phyloP scores from a whole-genome alignment of 2,329 filamentous ascomycete genomes.

The Hypoxylon sp. region DNA sequence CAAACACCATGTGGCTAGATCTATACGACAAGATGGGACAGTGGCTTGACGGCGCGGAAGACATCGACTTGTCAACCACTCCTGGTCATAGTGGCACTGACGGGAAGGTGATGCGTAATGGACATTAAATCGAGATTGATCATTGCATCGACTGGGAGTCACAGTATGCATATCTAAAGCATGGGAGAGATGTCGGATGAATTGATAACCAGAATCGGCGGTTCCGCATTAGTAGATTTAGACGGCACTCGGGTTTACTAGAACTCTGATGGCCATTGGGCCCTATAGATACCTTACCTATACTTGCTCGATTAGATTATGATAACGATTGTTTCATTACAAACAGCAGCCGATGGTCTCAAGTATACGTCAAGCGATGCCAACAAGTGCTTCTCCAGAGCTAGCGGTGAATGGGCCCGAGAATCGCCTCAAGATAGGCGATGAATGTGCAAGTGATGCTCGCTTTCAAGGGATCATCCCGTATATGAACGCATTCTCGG shows the following conservation, averaged over 20 bases:
- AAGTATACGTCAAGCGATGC: neutral
- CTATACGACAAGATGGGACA: conserved; percentile 60
- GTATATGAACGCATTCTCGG: neutral
- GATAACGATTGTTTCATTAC: neutral
- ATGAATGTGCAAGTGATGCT: neutral
- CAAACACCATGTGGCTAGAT: conserved; percentile 54
- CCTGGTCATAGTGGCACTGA: neutral
- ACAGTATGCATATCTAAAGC: neutral
- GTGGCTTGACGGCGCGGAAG: conserved; percentile 50
- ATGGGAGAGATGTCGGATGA: neutral
- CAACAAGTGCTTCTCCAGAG: neutral
- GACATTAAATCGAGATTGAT: conserved; percentile 3
- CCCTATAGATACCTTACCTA: neutral
- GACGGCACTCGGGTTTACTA: conserved; percentile 2
- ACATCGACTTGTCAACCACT: conserved; percentile 50
- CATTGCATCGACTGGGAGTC: neutral
- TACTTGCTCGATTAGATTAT: conserved; percentile 4
- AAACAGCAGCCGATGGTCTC: neutral
- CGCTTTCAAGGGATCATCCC: neutral
- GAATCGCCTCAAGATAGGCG: neutral
- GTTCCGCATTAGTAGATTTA: conserved; percentile 5
- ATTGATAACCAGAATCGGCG: neutral
- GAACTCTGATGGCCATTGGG: neutral
- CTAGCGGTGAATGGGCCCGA: neutral
- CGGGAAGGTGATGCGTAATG: conserved; percentile 31